phyloP scores from a whole-genome alignment of 2,329 filamentous ascomycete species.

The Cladosporium phlei region DNA sequence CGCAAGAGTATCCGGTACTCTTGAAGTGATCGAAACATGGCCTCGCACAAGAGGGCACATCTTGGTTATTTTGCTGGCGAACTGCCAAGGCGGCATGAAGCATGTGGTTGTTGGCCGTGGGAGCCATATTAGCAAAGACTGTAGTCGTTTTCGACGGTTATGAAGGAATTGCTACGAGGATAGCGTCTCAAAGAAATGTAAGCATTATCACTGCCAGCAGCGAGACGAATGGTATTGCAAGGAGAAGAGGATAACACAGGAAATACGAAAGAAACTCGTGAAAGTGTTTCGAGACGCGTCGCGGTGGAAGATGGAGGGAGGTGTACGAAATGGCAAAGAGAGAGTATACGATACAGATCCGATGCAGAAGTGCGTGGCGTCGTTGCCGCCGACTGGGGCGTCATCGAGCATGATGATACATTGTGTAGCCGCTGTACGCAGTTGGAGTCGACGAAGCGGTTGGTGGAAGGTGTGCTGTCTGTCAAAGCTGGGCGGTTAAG shows the following conservation, averaged over 20 bases:
- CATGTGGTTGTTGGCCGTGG: background rate
- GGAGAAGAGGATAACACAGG: background rate
- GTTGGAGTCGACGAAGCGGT: constrained; percentile 6
- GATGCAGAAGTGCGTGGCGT: constrained; percentile 3
- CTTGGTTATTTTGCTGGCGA: constrained; percentile 1
- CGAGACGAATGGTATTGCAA: constrained; percentile 8
- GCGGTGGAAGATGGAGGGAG: background rate
- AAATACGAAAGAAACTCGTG: constrained; percentile 10
- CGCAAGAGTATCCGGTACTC: constrained; percentile 1
- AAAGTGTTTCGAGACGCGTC: constrained; percentile 6
- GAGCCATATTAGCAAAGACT: constrained; percentile 4
- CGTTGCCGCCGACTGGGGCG: constrained; percentile 32
- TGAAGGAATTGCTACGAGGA: constrained; percentile 7
- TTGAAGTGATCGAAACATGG: background rate
- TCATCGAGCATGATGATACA: constrained; percentile 10
- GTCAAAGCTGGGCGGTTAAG: background rate
- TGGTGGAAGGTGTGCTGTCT: constrained; percentile 9
- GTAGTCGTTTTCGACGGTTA: no score
- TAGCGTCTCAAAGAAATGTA: constrained; percentile 4
- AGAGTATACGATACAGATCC: background rate
- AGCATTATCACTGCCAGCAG: constrained; percentile 15
- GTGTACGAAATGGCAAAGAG: background rate
- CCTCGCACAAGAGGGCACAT: constrained; percentile 3
- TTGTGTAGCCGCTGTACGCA: constrained; percentile 9
- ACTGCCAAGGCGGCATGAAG: background rate